Conservation (phyloP, 169 alveolate genomes). For the Cryptosporidium meleagridis region DNA sequence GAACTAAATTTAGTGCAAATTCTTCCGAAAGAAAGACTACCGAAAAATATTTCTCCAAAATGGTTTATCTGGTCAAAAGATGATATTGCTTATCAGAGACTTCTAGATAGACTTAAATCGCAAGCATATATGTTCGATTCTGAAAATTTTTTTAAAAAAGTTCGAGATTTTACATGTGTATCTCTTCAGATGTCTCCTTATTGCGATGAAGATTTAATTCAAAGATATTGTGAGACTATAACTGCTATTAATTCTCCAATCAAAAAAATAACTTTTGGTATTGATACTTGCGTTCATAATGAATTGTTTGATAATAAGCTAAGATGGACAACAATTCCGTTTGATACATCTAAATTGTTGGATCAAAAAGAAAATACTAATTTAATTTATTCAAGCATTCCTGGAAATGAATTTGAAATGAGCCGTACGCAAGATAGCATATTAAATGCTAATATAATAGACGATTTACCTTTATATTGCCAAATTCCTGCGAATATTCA, state of each 20-base stretch:
- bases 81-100: conserved; percentile 58
- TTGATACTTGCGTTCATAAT: conserved; percentile 37
- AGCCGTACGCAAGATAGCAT: not conserved
- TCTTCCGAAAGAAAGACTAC: conserved; percentile 42
- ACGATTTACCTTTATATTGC: conserved; percentile 40
- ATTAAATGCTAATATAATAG: conserved; percentile 1
- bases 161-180: conserved; percentile 19
- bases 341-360: conserved; percentile 19
- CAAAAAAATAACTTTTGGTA: conserved; percentile 25
- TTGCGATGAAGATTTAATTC: conserved; percentile 59
- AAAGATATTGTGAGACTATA: conserved; percentile 57
- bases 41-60: conserved; percentile 24
- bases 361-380: not conserved
- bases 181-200: conserved; percentile 69
- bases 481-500: conserved; percentile 66
- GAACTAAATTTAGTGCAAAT: not conserved
- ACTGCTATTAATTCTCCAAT: conserved; percentile 56
- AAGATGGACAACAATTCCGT: conserved; percentile 55
- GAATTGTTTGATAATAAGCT: conserved; percentile 15
- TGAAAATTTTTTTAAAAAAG: conserved; percentile 62
- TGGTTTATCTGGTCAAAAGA: conserved; percentile 72
- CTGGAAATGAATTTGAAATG: not conserved
- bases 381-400: not conserved
- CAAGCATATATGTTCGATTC: conserved; percentile 70
- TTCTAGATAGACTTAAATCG: conserved; percentile 50